Base-by-base conservation (phyloP, 83 land plant species). In the Picea mariana region DNA sequence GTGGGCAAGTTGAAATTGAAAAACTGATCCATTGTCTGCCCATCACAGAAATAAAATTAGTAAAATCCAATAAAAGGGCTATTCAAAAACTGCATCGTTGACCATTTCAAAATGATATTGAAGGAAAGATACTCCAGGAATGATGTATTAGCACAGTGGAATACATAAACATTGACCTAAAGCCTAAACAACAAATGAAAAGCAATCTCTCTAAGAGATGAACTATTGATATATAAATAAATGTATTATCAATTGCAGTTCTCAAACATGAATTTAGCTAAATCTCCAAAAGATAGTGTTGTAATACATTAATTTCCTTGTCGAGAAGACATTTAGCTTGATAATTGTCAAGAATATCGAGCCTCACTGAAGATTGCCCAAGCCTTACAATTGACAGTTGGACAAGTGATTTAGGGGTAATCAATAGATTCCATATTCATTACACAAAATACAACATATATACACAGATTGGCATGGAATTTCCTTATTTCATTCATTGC, bases 21-120 rank as follows among this genome's bases (percentile, higher is more conserved):
- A 76, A 95, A 88, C 66, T 97, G 99, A 86, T 91, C 98, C 72
- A 92, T 85, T 12, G 95, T 90, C 99, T 97, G 96, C 83, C 79
- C 67, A 65, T 80, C 52, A 69, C 16, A 80, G 13, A 49, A 80
- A 59, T 15, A 26, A 59, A 82, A 82, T 44, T 21, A 24, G 40
- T 4, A 62, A 47, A 52, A 82, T 26, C 20, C 62, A 82, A 3
- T 8, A 76, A 24, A 11, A 27, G 18, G 18, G 55, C 65, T 34
- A 68, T 68, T 34, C 44, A 34, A 34, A 68, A 31, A 17, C 13
- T 67, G 34, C 40, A 42, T 34, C 6, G 18, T 68, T 34, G 42
- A 68, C n/a, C 44, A 44, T 6, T 72, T 6, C 5, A 20, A 71
- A 72, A 52, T 20, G 24, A 42, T 18, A 9, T 52, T 2, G 9